These are phyloP conservation scores for Podila epigama DNA, from an alignment of 192 early-diverging fungal genomes.

Conservation along the genomic window DNA sequence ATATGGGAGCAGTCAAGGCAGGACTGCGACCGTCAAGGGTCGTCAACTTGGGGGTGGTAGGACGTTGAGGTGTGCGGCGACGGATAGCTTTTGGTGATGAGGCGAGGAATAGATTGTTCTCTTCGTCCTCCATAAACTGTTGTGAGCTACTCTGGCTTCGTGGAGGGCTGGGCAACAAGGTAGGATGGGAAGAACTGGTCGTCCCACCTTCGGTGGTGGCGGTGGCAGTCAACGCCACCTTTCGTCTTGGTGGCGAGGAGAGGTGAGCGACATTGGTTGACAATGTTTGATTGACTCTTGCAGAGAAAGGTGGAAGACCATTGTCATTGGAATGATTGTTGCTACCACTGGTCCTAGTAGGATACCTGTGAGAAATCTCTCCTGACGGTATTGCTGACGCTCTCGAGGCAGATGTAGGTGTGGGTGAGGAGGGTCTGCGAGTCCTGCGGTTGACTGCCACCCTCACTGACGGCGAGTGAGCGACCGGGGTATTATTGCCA, in stretches of 20 bases:
- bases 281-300: not conserved
- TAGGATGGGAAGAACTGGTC: not conserved
- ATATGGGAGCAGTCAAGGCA: no score
- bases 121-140: conserved; percentile 14
- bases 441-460: conserved; percentile 12
- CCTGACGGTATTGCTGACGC: no score
- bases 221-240: not conserved
- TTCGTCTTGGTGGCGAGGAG: not conserved
- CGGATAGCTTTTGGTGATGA: conserved; percentile 15
- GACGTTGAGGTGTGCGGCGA: conserved; percentile 11
- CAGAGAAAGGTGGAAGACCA: no score
- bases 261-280: not conserved
- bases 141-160: not conserved
- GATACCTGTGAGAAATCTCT: not conserved
- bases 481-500: not conserved
- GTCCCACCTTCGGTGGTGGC: conserved; percentile 11
- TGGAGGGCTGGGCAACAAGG: conserved; percentile 2
- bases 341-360: not conserved
- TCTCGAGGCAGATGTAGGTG: not conserved
- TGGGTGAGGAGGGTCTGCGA: conserved; percentile 1
- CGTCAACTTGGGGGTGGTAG: not conserved
- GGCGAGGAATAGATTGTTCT: conserved; percentile 22
- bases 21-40: no score
- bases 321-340: not conserved
- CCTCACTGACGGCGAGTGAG: conserved; percentile 12